Evolutionary conservation across 106 monocot species (phyloP), one percentile per base, ranked within the genome.

Genomic region (Alisma plantagoaquatica): DNA sequence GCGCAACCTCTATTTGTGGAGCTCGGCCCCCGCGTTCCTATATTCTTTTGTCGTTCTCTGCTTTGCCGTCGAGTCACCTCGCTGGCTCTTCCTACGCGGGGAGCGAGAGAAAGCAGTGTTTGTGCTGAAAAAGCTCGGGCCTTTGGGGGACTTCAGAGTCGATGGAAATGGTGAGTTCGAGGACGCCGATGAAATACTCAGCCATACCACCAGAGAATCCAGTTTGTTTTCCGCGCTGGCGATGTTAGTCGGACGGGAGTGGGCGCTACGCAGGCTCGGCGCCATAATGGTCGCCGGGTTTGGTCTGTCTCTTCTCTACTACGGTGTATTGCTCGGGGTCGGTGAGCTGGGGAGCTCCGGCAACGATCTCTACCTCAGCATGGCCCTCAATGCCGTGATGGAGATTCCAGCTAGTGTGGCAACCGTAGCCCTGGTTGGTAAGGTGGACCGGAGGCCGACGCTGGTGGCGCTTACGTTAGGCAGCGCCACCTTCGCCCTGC

Each of bases 251-350:
- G 7, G 83, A 14, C 57, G 66, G 1, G 69, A 67, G 1, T 72
- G 66, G 1, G 29, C 58, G 12, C 80, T 80, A 5, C 62, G 90
- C 8, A 63, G 84, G 23, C 77, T 90, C 4, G 27, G 72, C n/a
- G 59, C 84, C 3, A 49, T 74, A 8, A 51, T 84, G 1, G 30
- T 53, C 2, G 72, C 84, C 48, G 77, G 69, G 55, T 64, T 90
- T 33, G 5, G 77, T n/a, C 69, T 71, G 62, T 65, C 90, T 2
- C 26, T 90, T 10, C 79, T 83, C 2, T 90, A 90, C 76, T 90
- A 80, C 53, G 79, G 89, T 25, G 67, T 90, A 20, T 83, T 60
- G 69, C 80, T 90, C 41, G 83, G 83, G 59, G 89, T 90, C 20
- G 89, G 79, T 42, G 83, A 90, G 47, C 73, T 90, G 33, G 64